These are phyloP conservation scores for Pythium rishiriense DNA, from an alignment of 352 stramenopile genomes.

Conservation along the genomic window DNA sequence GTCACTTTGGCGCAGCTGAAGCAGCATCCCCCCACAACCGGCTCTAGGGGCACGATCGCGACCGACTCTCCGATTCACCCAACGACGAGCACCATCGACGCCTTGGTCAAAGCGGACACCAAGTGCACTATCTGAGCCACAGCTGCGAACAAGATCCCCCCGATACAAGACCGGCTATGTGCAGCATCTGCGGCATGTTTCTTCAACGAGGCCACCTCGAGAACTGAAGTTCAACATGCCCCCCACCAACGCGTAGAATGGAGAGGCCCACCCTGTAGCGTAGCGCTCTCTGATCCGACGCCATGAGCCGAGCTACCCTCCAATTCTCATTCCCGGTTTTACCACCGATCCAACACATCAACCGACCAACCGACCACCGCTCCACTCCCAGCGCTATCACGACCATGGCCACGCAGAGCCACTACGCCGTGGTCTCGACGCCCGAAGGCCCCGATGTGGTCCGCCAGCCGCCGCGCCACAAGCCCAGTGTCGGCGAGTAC, in stretches of 20 bases:
- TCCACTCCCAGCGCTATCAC: neutral
- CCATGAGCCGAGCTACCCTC: neutral
- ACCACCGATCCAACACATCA: neutral
- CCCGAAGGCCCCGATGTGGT: neutral
- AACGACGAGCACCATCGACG: neutral
- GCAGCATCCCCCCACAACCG: neutral
- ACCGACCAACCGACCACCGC: neutral
- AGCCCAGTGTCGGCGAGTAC: constrained; percentile 32
- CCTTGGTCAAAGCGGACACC: no score
- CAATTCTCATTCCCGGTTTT: neutral
- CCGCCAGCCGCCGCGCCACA: neutral
- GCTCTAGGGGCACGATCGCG: neutral
- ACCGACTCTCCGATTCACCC: neutral
- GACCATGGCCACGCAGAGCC: constrained; percentile 8
- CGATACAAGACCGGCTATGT: neutral
- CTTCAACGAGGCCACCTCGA: neutral
- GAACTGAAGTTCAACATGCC: neutral
- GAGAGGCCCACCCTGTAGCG: neutral
- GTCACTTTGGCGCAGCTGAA: neutral
- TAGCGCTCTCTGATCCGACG: neutral
- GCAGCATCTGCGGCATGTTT: neutral
- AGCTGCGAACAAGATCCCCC: neutral
- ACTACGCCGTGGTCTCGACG: constrained; percentile 9
- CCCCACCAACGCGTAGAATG: neutral
- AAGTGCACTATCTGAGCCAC: no score